A percentile compares a stretch with the other conserved stretches of the same genome.
Evolutionary conservation across 1,284 basidiomycete genomes (phyloP).

Genomic region (Fomitopsis schrenkii): DNA sequence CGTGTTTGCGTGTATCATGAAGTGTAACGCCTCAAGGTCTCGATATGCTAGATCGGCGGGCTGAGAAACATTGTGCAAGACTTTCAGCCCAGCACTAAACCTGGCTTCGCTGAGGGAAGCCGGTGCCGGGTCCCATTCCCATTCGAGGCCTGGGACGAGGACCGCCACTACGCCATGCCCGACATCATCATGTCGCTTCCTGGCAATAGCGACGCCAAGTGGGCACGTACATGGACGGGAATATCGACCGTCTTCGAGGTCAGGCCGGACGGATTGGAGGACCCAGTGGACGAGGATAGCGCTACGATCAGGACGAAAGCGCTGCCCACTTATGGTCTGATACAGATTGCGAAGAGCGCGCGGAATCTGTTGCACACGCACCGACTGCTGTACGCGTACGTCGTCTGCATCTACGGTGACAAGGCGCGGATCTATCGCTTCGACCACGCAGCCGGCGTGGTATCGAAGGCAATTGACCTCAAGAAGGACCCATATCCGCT

Average conservation of each 20-base stretch:
- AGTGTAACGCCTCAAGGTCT: too few species aligned
- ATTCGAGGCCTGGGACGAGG: neutral
- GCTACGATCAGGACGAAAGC: too few species aligned
- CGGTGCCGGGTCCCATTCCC: neutral
- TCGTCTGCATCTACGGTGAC: constrained; percentile 10
- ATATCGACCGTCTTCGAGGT: neutral
- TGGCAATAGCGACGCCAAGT: neutral
- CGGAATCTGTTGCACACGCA: constrained; percentile 9
- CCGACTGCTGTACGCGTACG: constrained; percentile 7
- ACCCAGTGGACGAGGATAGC: too few species aligned
- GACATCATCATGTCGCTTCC: neutral
- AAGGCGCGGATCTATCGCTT: constrained; percentile 7
- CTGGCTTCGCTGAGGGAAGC: neutral
- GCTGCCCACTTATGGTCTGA: too few species aligned
- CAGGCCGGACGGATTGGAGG: too few species aligned
- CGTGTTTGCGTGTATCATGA: too few species aligned
- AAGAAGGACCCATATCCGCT: too few species aligned
- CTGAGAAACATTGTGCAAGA: neutral
- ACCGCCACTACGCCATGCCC: neutral
- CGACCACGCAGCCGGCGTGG: constrained; percentile 4
- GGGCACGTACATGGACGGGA: neutral
- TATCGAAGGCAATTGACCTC: neutral
- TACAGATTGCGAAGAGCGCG: neutral
- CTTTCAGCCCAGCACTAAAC: neutral
- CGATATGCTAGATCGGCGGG: neutral